Evolutionary conservation across 2,329 filamentous ascomycete genomes (phyloP), one percentile per base, ranked within the genome.

Genomic region (Grosmannia clavigera): DNA sequence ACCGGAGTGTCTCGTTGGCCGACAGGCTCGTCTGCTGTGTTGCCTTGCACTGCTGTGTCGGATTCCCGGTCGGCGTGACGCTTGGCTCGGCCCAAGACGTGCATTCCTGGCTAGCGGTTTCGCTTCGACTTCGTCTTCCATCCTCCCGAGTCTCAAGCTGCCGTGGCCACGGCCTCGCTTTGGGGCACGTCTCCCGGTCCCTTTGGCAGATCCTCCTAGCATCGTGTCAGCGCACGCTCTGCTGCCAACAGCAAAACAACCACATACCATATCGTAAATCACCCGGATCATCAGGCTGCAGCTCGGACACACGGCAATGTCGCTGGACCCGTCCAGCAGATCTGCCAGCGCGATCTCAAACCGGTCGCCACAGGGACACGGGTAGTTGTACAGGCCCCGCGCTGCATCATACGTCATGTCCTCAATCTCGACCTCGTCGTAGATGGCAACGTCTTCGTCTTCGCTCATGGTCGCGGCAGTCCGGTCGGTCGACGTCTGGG

Each of bases 371-470:
- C 94, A 99, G 1, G 94, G 94, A 72, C 94, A 99, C 16, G 94
- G 94, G 72, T 95, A 96, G 75, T 92, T 88, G 77, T 96, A 99
- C 67, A 96, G 86, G 72, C 96, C 87, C 50, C 91, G 81, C 4
- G 80, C 79, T 55, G 84, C 76, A 73, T 96, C 91, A 72, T 83
- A 96, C 68, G 88, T 94, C 91, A 96, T 95, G 75, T 99, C 94
- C 73, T 97, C 92, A 76, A 97, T 96, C 73, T 97, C 92, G 74
- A 97, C 92, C 74, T 96, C 92, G 70, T 97, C 92, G 78, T 96
- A 97, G 71, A 96, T 89, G 66, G 87, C 84, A 61, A 87, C 73
- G 40, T 75, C 71, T 58, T 82, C 79, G 65, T 86, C 81, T 70
- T 85, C 84, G 43, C 83, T 78, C 83, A 85, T 86, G 60, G 66